Evolutionary conservation across 768 basidiomycete species (phyloP), one percentile per base, ranked within the genome.

Genomic region (Austroboletus eburneus): DNA sequence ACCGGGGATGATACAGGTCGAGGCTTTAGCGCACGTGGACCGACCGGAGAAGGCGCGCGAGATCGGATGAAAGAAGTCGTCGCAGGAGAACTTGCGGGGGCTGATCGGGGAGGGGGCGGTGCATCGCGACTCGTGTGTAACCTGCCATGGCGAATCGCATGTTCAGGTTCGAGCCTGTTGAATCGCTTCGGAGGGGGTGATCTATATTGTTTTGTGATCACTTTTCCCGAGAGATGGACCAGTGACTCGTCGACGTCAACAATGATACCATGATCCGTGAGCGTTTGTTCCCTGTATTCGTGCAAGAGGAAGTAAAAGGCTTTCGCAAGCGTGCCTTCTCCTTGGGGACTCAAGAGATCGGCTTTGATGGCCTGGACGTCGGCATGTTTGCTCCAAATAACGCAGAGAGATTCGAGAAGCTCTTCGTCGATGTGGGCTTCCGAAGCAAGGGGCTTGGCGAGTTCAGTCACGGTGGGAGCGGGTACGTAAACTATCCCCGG

Each of bases 271-370:
- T 77, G 72, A 38, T 80, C 76, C 57, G 78, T 71, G 56, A 81
- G 68, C 1, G 70, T 70, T 45, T 78, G 80, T 56, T 90, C 83
- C 48, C 87, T 79, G 57, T 91, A 87, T 64, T 78, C 78, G 33
- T 79, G 72, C 17, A 95, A 76, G 30, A 95, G 76, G 61, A 85
- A 91, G 61, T 93, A 95, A 65, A 93, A 92, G 0, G 87, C 88
- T 62, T 94, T 94, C 9, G 89, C 86, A 49, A 89, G 77, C 9
- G 79, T 78, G 12, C 86, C 87, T 42, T 78, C 70, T 17, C 83
- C 87, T 16, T 76, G 73, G 10, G 85, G 81, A 23, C 83, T 78
- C 52, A 87, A 77, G 6, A 91, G 71, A 57, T 90, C 87, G 20
- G 71, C 63, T 46, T 73, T 77, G 58, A 90, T 86, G 22, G 60